Evolutionary conservation across 176 grass and related monocot species (phyloP), one percentile per base, ranked within the genome.

Genomic region (Pharus latifolius): DNA sequence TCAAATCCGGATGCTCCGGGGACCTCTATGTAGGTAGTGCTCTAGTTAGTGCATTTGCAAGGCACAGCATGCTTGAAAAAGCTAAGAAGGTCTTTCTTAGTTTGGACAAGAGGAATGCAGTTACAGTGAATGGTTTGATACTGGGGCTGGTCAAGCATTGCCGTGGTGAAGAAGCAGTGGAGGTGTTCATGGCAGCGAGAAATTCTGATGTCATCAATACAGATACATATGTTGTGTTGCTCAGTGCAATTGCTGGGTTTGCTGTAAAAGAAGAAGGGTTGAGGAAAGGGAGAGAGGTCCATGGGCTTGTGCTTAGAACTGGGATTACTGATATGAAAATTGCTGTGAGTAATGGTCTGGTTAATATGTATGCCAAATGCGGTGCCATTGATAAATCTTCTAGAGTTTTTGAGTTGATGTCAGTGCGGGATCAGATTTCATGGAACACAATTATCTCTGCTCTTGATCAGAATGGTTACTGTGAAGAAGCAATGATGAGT

Each of bases 321-420:
- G 67, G 72, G 49, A 9, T 84, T 57, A 82, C 70, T 33, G 63
- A 75, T 61, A 56, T 52, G 75, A 81, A 90, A 63, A 68, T 84
- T 18, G 76, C 83, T 35, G 30, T 90, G 43, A 82, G 83, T 57
- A 95, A 95, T 76, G 78, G 87, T 23, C 60, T 95, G 41, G 47
- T 95, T 78, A 90, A 87, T 76, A 84, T 95, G 86, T 90, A 95
- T 27, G 77, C 80, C 29, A 95, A 95, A 74, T 89, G 83, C 68
- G 83, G 87, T 63, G 75, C 65, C 46, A 67, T 87, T 53, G 63
- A 72, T 60, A 82, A 61, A 53, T 80, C 83, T 13, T 80, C 52
- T 78, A 72, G 40, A 62, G 73, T 90, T 67, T 95, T 95, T 69
- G 44, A 82, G 49, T 68, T 67, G 10, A 77, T 90, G 77, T 23